Evolutionary conservation across 2,329 filamentous ascomycete species (phyloP), one percentile per base, ranked within the genome.

Genomic region (Coniochaeta pulveracea): DNA sequence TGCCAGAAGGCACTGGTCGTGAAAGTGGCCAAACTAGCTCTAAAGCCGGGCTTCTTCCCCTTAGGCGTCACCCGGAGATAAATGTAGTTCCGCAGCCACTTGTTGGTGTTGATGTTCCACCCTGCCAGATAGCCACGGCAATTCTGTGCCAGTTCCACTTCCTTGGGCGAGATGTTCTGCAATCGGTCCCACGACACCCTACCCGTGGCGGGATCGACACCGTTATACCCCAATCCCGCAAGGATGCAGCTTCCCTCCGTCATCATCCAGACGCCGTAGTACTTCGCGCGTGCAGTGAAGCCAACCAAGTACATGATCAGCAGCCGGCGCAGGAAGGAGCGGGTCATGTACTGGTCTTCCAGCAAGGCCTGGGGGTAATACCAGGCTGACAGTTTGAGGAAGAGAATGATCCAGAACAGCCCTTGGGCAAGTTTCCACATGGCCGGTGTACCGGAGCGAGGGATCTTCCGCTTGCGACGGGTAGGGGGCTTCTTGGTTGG

Each of bases 41-140:
- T 72, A 63, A 98, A 98, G 2, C 91, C 91, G 8, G 91, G 91
- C 56, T 96, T 98, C 66, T 86, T 91, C 34, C 91, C 91, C 46
- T 83, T 82, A 0, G 91, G 91, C 1, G 91, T 98, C 3, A 98
- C 91, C 16, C 91, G 79, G 30, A 98, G 69, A 52, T 96, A 98
- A 45, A 98, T 70, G 51, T 95, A 98, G 56, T 96, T 94, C 29
- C 88, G 76, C 40, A 98, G 64, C 91, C 91, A 98, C 48, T 85
- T 76, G 55, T 95, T 98, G 10, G 91, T 98, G 58, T 96, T 96
- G 63, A 95, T 94, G 56, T 98, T 98, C 91, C 91, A 98, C 48
- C 76, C 82, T 31, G 80, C 89, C 3, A 98, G 69, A 48, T 91
- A 96, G 2, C 76, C 86, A 34, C 89, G 78, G n/a, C 84, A 83